A percentile compares a stretch with the other conserved stretches of the same genome.
phyloP scores from a whole-genome alignment of 192 early-diverging fungal genomes.

The Tieghemiomyces parasiticus region DNA sequence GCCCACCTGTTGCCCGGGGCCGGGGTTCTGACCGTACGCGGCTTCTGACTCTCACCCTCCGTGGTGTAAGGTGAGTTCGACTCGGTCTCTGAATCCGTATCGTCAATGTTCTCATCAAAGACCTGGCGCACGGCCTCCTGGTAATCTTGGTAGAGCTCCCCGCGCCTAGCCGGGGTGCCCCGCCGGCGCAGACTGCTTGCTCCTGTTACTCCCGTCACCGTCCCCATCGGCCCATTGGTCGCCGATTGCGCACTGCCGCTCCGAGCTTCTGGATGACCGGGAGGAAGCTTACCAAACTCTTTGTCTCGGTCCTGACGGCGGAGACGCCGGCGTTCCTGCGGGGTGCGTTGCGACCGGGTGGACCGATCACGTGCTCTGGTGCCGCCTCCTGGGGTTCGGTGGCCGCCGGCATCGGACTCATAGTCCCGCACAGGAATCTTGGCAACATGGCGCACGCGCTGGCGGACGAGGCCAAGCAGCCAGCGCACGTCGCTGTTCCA shows the following conservation, averaged over 20 bases:
- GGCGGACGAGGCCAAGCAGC: background rate
- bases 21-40: background rate
- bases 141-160: background rate
- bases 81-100: background rate
- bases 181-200: background rate
- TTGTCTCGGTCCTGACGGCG: background rate
- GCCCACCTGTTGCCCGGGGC: background rate
- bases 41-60: background rate
- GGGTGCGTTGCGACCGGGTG: background rate
- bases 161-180: background rate
- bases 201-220: background rate
- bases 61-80: background rate
- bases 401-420: background rate
- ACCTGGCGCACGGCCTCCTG: slow-evolving; percentile 3
- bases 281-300: slow-evolving; percentile 5
- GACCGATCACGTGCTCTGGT: background rate
- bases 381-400: no score
- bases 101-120: background rate
- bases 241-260: background rate
- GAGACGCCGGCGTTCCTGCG: background rate
- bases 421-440: background rate
- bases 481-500: background rate
- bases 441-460: background rate
- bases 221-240: background rate
- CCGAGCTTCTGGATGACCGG: background rate